Evolutionary conservation across 2,329 filamentous ascomycete species (phyloP).

Genomic region (Eutypella sp.): DNA sequence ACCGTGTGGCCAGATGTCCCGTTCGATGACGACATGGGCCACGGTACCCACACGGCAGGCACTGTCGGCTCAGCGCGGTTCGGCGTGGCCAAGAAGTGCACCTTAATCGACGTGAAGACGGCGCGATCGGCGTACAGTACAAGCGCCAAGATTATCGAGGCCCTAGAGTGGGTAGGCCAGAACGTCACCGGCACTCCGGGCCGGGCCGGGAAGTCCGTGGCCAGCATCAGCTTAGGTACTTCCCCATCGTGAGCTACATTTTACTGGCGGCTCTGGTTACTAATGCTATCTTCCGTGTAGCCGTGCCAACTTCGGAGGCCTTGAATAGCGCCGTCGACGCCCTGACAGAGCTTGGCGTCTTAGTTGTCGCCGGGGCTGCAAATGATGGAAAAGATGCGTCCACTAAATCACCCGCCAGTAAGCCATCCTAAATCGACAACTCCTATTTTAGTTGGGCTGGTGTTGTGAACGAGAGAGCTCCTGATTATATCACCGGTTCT

Average conservation of each 20-base stretch:
- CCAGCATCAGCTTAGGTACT: constrained; percentile 34
- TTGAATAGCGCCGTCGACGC: not conserved
- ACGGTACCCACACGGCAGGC: constrained; percentile 15
- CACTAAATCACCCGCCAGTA: not conserved
- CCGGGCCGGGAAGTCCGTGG: constrained; percentile 23
- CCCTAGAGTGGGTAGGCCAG: constrained; percentile 6
- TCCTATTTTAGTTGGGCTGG: not conserved
- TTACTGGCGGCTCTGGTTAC: no score
- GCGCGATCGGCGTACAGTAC: constrained; percentile 5
- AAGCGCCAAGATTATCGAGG: constrained; percentile 7
- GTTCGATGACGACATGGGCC: constrained; percentile 9
- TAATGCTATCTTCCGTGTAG: not conserved
- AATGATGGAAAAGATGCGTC: not conserved
- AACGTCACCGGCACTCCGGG: constrained; percentile 7
- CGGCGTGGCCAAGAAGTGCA: constrained; percentile 17
- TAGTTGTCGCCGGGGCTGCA: not conserved
- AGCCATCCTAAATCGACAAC: not conserved
- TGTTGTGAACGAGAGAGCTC: not conserved
- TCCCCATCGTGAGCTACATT: no score
- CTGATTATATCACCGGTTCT: not conserved
- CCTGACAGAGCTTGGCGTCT: not conserved
- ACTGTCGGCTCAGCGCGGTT: constrained; percentile 12
- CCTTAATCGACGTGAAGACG: constrained; percentile 20
- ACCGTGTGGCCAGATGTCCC: not conserved
- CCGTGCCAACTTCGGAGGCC: not conserved